Conservation (phyloP, 2,329 filamentous ascomycete genomes). For the Endothia cerciana region DNA sequence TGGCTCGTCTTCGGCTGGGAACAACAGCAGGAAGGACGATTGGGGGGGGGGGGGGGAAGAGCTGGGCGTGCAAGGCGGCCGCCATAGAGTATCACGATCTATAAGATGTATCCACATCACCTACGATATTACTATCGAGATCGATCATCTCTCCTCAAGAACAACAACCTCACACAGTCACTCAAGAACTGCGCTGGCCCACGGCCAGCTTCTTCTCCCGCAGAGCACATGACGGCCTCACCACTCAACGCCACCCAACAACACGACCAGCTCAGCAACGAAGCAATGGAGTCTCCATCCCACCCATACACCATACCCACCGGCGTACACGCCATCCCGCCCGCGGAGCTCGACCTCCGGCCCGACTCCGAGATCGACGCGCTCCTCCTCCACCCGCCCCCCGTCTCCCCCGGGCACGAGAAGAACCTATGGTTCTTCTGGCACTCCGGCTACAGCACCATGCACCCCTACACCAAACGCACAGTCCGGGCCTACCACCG, state of each 20-base stretch:
- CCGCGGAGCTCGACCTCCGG: slow-evolving; percentile 47
- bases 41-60: neutral
- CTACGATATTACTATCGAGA: neutral
- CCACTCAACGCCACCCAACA: neutral
- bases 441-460: slow-evolving; percentile 52
- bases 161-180: neutral
- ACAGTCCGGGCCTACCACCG: slow-evolving; percentile 59
- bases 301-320: slow-evolving; percentile 40
- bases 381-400: slow-evolving; percentile 43
- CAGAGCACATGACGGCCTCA: slow-evolving; percentile 11
- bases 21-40: neutral
- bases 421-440: slow-evolving; percentile 66
- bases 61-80: neutral
- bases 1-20: neutral
- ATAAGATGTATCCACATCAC: neutral
- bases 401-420: slow-evolving; percentile 40
- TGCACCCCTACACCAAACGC: slow-evolving; percentile 57
- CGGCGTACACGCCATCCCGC: slow-evolving; percentile 47
- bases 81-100: neutral
- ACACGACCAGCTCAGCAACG: neutral
- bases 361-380: slow-evolving; percentile 50
- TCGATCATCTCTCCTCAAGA: neutral
- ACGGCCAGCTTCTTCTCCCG: neutral
- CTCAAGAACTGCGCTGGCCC: neutral
- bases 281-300: slow-evolving; percentile 31